Evolutionary conservation across 371 early-diverging fungal genomes (phyloP), one percentile per base, ranked within the genome.

Genomic region (Mortierella sp.): DNA sequence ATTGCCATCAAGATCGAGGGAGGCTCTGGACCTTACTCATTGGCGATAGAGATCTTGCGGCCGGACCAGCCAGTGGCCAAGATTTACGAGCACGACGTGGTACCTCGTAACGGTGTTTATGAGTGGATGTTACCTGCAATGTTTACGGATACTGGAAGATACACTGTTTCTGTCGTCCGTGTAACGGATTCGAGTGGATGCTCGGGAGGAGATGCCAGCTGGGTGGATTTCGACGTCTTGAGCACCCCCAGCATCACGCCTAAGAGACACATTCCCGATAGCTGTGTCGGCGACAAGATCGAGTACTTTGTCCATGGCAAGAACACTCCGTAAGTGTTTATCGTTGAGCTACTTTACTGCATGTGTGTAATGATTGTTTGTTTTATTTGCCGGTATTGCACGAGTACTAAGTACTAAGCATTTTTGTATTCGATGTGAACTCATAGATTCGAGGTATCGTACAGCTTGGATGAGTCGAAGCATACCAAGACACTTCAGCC

Each of bases 241-340:
- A 80, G 87, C 77, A 79, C 89, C 54, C 84, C 84, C 40, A 72
- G 72, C 37, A 83, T 83, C 37, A 75, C 75, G 2, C 75, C 80
- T n/a, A 21, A 74, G 72, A 72, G 74, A 40, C 59, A 72, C 16
- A 69, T 79, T 16, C 73, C 75, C 34, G 84, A 83, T 21, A 64
- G 59, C 1, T 83, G 84, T 59, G 84, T 83, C 61, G 84, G 84
- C 16, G 84, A 80, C 16, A 80, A 53, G 53, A 72, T 80, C 37
- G 77, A 80, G 57, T 83, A 72, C 75, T 69, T 75, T 55, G 75
- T 83, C n/a, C 74, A 83, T 19, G 84, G 84, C 71, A 71, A 71
- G n/a, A 69, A 76, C 16, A 79, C 80, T 53, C 80, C 80, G 84
- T 83, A 83, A 10, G 75, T 55, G 1, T 16, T 50, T 26, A 34